Conservation (phyloP, 2,329 filamentous ascomycete genomes). For the Talaromyces funiculosus region DNA sequence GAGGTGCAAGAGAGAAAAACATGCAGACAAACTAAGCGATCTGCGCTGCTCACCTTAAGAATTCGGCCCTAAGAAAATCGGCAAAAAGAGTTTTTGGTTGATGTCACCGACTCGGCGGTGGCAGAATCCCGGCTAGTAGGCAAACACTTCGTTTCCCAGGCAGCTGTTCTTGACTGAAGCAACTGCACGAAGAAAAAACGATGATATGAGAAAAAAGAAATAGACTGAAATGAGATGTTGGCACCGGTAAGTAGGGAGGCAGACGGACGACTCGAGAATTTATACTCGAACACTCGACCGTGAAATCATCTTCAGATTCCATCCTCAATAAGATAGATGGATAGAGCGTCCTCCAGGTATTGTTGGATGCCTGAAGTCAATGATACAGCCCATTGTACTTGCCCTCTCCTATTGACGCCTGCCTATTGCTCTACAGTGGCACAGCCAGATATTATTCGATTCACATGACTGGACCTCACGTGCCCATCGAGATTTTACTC, state of each 20-base stretch:
- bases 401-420: background rate
- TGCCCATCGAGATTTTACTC: background rate
- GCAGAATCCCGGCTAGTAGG: background rate
- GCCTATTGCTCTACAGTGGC: background rate
- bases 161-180: too few species aligned
- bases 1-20: background rate
- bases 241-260: background rate
- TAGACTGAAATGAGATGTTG: background rate
- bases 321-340: background rate
- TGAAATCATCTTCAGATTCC: background rate
- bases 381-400: background rate
- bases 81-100: conserved; percentile 5
- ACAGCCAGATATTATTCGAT: background rate
- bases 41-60: background rate
- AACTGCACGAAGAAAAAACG: background rate
- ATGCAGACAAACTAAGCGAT: background rate
- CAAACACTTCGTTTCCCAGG: background rate
- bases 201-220: background rate
- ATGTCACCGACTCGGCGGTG: conserved; percentile 2
- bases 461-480: background rate
- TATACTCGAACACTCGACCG: background rate
- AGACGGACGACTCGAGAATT: background rate
- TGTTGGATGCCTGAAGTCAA: background rate
- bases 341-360: background rate
- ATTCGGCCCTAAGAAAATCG: background rate